Conservation (phyloP, 257 asterid genomes). For the Solanum piurae region DNA sequence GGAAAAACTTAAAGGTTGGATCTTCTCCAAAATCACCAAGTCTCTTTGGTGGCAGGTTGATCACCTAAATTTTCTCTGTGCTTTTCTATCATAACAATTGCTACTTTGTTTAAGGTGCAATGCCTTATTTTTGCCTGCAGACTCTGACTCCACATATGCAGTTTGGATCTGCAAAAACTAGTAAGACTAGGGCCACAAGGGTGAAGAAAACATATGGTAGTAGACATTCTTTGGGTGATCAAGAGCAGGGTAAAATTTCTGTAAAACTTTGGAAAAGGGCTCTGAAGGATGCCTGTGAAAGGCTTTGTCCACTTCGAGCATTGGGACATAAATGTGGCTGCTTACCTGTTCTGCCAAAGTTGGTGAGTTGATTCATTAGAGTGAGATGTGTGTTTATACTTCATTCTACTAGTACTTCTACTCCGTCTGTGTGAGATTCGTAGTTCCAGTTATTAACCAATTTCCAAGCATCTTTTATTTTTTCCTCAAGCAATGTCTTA, state of each 20-base stretch:
- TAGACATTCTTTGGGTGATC: slow-evolving; percentile 38
- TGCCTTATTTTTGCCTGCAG: slow-evolving; percentile 27
- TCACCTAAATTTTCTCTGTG: not conserved
- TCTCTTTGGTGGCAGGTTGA: slow-evolving; percentile 98
- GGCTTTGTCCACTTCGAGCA: slow-evolving; percentile 86
- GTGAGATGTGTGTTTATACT: not conserved
- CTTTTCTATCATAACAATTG: not conserved
- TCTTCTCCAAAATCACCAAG: slow-evolving; percentile 70
- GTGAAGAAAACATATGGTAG: slow-evolving; percentile 37
- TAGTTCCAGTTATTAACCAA: not conserved
- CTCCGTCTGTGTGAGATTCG: not conserved
- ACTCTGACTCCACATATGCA: slow-evolving; percentile 92
- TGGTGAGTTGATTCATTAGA: slow-evolving; percentile 37
- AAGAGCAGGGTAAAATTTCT: slow-evolving; percentile 65
- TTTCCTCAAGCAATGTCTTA: not conserved
- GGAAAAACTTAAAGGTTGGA: slow-evolving; percentile 82
- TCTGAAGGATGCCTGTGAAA: slow-evolving; percentile 82
- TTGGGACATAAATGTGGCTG: slow-evolving; percentile 70
- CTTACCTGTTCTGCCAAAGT: slow-evolving; percentile 57
- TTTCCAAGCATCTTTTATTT: too few species aligned
- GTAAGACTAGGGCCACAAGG: slow-evolving; percentile 20
- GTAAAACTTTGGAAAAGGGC: slow-evolving; percentile 84
- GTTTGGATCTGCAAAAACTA: slow-evolving; percentile 35
- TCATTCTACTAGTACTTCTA: not conserved
- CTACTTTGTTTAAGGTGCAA: not conserved